phyloP scores from a whole-genome alignment of 1,284 basidiomycete genomes.

The Leccinum pachyderme region DNA sequence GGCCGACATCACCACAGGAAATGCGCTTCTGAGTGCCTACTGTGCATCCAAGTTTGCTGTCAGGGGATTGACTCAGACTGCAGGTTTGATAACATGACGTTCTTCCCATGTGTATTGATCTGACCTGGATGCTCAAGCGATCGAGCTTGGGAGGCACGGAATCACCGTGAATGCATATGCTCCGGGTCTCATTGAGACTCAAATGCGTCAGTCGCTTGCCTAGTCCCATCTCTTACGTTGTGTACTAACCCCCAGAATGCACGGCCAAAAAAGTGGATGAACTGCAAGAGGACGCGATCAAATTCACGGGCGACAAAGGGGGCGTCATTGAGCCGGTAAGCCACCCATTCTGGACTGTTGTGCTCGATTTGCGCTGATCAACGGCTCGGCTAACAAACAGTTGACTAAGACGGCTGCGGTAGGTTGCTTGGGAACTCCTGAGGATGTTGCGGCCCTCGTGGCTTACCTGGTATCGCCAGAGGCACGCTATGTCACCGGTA shows the following conservation, averaged over 20 bases:
- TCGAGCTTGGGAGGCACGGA: conserved; percentile 39
- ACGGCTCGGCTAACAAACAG: conserved; percentile 13
- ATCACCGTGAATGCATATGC: conserved; percentile 56
- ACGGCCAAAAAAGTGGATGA: conserved; percentile 13
- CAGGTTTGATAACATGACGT: conserved; percentile 15
- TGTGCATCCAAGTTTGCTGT: conserved; percentile 35
- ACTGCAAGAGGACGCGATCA: conserved; percentile 18
- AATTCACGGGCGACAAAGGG: conserved; percentile 13
- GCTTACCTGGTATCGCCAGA: conserved; percentile 37
- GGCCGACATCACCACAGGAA: conserved; percentile 16
- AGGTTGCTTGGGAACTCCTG: conserved; percentile 28
- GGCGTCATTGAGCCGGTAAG: conserved; percentile 22
- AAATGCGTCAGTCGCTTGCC: conserved; percentile 30
- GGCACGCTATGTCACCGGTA: conserved; percentile 39
- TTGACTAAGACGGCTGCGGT: conserved; percentile 14
- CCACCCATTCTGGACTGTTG: not conserved
- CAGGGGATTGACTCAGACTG: conserved; percentile 32
- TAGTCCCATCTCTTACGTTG: not conserved
- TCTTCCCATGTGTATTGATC: not conserved
- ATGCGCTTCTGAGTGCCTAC: conserved; percentile 24
- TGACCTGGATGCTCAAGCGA: conserved; percentile 28
- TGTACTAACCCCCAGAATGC: not conserved
- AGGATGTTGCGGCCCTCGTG: conserved; percentile 37
- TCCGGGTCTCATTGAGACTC: conserved; percentile 40
- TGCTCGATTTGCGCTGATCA: conserved; percentile 2